Conservation (phyloP, 768 basidiomycete genomes). For the Chalciporus chontae region DNA sequence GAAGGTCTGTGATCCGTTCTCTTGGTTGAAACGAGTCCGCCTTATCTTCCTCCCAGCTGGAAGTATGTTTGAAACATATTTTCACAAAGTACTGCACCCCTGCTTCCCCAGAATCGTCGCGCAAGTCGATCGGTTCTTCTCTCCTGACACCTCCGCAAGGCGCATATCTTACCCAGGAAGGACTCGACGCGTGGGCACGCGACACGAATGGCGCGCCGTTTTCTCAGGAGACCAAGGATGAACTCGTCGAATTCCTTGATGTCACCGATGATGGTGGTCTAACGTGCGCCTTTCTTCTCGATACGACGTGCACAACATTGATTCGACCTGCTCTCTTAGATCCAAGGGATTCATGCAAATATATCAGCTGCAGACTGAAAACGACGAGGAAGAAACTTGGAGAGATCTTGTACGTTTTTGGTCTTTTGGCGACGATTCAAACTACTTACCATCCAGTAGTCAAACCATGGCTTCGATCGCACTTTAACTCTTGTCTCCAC, state of each 20-base stretch:
- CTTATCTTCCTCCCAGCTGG: constrained; percentile 44
- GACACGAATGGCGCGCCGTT: constrained; percentile 86
- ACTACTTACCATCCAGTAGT: constrained; percentile 36
- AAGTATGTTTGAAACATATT: constrained; percentile 68
- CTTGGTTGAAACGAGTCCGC: not conserved
- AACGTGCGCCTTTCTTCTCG: constrained; percentile 49
- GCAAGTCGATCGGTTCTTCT: constrained; percentile 20
- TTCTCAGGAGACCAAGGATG: constrained; percentile 71
- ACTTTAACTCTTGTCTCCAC: constrained; percentile 55
- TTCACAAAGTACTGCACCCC: constrained; percentile 77
- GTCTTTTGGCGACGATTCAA: constrained; percentile 1
- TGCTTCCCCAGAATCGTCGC: constrained; percentile 11
- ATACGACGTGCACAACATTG: not conserved
- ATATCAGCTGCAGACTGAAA: constrained; percentile 82
- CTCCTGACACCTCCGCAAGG: constrained; percentile 46
- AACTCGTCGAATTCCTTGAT: constrained; percentile 73
- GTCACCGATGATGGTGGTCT: constrained; percentile 66
- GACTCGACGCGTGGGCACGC: constrained; percentile 69
- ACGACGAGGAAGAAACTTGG: constrained; percentile 84
- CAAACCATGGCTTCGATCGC: constrained; percentile 74
- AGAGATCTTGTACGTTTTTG: constrained; percentile 60
- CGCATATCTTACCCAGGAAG: constrained; percentile 57
- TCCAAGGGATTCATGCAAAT: constrained; percentile 81
- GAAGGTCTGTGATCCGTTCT: constrained; percentile 40
- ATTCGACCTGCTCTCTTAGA: constrained; percentile 32